phyloP scores from a whole-genome alignment of 108 stramenopile genomes.

The Craspedostauros australis region DNA sequence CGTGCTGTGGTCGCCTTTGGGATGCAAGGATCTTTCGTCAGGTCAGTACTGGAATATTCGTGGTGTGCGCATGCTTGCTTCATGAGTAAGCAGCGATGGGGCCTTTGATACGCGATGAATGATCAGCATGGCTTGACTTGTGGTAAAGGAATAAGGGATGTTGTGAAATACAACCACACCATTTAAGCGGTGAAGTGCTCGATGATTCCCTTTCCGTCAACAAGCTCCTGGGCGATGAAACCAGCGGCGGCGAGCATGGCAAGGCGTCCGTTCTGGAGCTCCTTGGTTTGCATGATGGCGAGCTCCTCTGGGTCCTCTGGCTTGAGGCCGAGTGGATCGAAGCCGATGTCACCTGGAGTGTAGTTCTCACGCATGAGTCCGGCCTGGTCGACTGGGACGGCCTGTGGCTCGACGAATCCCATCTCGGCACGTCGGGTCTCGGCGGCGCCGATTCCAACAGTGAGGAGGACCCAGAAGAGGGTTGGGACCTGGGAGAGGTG shows the following conservation, averaged over 20 bases:
- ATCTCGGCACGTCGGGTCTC: slow-evolving; percentile 47
- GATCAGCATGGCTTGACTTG: too few species aligned
- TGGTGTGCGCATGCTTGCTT: too few species aligned
- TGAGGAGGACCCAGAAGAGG: slow-evolving; percentile 36
- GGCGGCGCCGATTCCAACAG: slow-evolving; percentile 46
- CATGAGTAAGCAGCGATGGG: too few species aligned
- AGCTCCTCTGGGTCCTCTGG: slow-evolving; percentile 67
- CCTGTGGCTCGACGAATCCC: slow-evolving; percentile 59
- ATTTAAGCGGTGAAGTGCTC: slow-evolving; percentile 39
- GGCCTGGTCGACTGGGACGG: slow-evolving; percentile 44
- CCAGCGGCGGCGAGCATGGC: slow-evolving; percentile 87
- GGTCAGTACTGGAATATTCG: too few species aligned
- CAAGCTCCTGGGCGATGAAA: slow-evolving; percentile 78
- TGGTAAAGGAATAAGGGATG: too few species aligned
- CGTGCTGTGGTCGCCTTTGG: too few species aligned
- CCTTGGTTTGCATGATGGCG: slow-evolving; percentile 72
- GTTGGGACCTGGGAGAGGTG: slow-evolving; percentile 76
- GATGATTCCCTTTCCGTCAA: slow-evolving; percentile 69
- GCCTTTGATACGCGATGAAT: too few species aligned
- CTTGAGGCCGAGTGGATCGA: slow-evolving; percentile 80
- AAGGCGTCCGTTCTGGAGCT: slow-evolving; percentile 87
- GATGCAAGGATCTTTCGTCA: too few species aligned
- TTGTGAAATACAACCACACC: too few species aligned
- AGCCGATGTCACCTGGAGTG: slow-evolving; percentile 76
- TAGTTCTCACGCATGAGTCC: slow-evolving; percentile 45